A percentile compares a stretch with the other conserved stretches of the same genome.
phyloP scores from a whole-genome alignment of 371 early-diverging fungal species.

The Haplosporangium sp. region DNA sequence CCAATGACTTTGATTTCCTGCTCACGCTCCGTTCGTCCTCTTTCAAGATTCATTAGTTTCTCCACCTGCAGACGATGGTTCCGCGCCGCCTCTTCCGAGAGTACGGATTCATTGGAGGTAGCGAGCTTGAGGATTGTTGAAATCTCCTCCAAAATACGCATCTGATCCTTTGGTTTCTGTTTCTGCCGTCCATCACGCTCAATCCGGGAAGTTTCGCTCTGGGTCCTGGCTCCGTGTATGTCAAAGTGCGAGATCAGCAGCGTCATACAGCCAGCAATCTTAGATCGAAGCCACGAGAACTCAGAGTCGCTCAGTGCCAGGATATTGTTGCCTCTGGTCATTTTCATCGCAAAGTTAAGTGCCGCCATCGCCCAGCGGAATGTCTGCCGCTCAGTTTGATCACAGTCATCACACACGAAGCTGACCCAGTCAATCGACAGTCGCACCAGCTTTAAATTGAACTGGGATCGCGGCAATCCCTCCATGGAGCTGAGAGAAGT shows the following conservation, averaged over 20 bases:
- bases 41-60: constrained; percentile 64
- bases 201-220: constrained; percentile 59
- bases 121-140: constrained; percentile 30
- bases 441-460: constrained; percentile 72
- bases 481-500: constrained; percentile 77
- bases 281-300: constrained; percentile 75
- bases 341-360: constrained; percentile 84
- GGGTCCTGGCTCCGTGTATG: constrained; percentile 71
- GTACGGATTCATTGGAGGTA: constrained; percentile 52
- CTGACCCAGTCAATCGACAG: constrained; percentile 89
- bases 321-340: constrained; percentile 81
- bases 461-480: constrained; percentile 60
- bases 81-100: constrained; percentile 55
- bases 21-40: constrained; percentile 60
- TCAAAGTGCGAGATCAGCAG: constrained; percentile 87
- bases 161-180: constrained; percentile 25
- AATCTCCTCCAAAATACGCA: constrained; percentile 38
- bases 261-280: constrained; percentile 84
- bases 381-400: constrained; percentile 81
- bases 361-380: constrained; percentile 92
- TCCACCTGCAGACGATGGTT: constrained; percentile 69
- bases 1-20: constrained; percentile 75
- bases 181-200: constrained; percentile 56
- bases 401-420: constrained; percentile 83
- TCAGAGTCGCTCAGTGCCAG: constrained; percentile 74